Conservation (phyloP, 1,284 basidiomycete species). For the Tilletia walkeri region DNA sequence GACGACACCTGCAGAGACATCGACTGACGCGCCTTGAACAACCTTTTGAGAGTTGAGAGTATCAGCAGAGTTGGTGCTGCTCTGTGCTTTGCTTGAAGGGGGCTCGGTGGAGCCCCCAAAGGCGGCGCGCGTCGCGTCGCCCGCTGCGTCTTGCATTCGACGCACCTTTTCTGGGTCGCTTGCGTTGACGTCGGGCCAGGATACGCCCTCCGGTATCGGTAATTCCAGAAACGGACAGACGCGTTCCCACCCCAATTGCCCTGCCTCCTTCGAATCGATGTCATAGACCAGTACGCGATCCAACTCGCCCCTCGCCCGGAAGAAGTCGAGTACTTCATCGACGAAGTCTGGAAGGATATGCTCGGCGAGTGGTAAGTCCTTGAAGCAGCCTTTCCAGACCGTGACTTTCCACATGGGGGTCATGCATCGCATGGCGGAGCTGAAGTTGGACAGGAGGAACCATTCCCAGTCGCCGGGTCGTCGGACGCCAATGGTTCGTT, state of each 20-base stretch:
- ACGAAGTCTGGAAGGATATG: background rate
- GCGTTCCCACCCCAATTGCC: background rate
- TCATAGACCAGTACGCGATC: slow-evolving; percentile 17
- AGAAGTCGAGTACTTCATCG: slow-evolving; percentile 1
- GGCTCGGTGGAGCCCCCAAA: background rate
- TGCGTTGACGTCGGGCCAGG: slow-evolving; percentile 16
- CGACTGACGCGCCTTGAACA: background rate
- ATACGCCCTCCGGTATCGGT: background rate
- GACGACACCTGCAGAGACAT: slow-evolving; percentile 5
- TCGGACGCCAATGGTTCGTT: slow-evolving; percentile 5
- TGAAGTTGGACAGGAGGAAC: slow-evolving; percentile 3
- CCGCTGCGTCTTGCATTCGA: slow-evolving; percentile 14
- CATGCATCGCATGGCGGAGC: background rate
- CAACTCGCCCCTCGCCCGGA: background rate
- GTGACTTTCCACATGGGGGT: slow-evolving; percentile 7
- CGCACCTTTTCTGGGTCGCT: slow-evolving; percentile 16
- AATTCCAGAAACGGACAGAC: slow-evolving; percentile 15
- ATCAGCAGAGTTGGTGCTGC: background rate
- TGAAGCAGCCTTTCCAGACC: slow-evolving; percentile 9
- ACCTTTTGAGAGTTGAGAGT: background rate
- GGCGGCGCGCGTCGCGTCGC: slow-evolving; percentile 11
- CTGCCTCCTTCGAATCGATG: slow-evolving; percentile 1
- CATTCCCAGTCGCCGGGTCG: slow-evolving; percentile 16
- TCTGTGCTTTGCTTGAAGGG: background rate
- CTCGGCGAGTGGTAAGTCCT: background rate